phyloP scores from a whole-genome alignment of 139 green algal species.

The Chlamydomonas sphaeroides region DNA sequence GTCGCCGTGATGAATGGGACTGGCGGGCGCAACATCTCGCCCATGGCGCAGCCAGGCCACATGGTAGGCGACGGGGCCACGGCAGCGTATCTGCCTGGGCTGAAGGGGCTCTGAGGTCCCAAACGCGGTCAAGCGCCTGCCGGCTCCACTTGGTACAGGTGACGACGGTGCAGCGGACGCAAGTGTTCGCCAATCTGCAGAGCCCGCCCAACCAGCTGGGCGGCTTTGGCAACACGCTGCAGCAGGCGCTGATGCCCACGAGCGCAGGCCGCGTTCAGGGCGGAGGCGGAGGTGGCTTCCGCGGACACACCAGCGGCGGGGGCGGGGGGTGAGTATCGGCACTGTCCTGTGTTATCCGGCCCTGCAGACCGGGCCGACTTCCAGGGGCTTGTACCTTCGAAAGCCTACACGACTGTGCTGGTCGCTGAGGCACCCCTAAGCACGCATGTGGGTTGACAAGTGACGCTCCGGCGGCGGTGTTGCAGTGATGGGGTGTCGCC shows the following conservation, averaged over 20 bases:
- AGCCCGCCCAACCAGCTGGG: slow-evolving; percentile 6
- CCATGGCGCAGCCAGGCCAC: slow-evolving; percentile 14
- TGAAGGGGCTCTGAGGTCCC: background rate
- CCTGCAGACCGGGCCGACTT: too few species aligned
- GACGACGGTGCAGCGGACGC: slow-evolving; percentile 52
- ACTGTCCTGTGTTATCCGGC: too few species aligned
- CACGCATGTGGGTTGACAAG: too few species aligned
- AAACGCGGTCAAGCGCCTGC: too few species aligned
- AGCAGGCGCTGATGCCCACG: slow-evolving; percentile 2
- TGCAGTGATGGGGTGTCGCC: too few species aligned
- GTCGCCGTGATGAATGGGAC: background rate
- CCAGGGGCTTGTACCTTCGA: too few species aligned
- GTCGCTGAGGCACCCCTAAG: too few species aligned
- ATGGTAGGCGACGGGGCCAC: slow-evolving; percentile 6
- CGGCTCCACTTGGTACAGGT: slow-evolving; percentile 28
- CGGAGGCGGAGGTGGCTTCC: too few species aligned
- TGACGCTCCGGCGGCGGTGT: too few species aligned
- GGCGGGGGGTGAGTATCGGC: background rate
- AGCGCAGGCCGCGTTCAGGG: slow-evolving; percentile 15
- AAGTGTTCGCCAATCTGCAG: slow-evolving; percentile 40
- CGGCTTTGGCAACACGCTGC: background rate
- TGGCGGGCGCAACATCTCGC: slow-evolving; percentile 11
- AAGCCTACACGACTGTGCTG: too few species aligned
- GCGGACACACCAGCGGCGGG: background rate
- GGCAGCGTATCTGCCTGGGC: too few species aligned